A percentile compares a stretch with the other conserved stretches of the same genome.
Conservation (phyloP, 2,329 filamentous ascomycete genomes). For the Nakataea oryzae region DNA sequence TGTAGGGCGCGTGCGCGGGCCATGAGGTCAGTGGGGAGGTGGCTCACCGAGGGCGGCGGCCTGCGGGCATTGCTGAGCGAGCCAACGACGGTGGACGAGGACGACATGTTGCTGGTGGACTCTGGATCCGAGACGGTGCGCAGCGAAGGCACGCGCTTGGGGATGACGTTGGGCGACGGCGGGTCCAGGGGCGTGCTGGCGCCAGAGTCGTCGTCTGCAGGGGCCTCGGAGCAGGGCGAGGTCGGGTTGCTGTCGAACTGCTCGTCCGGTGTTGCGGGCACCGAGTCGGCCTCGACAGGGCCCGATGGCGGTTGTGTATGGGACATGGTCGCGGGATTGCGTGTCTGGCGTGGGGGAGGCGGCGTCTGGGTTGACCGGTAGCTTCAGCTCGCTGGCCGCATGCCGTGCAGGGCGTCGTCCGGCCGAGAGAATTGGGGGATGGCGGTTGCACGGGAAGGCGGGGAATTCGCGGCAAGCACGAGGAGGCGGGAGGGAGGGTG, state of each 20-base stretch:
- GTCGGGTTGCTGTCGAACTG: slow-evolving; percentile 25
- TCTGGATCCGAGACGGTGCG: slow-evolving; percentile 50
- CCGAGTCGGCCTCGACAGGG: slow-evolving; percentile 15
- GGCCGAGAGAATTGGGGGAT: neutral
- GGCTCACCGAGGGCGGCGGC: slow-evolving; percentile 30
- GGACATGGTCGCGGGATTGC: slow-evolving; percentile 14
- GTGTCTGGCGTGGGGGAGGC: neutral
- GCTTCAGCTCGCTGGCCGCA: neutral
- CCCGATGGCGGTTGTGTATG: slow-evolving; percentile 4
- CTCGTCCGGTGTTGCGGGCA: slow-evolving; percentile 37
- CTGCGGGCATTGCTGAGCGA: slow-evolving; percentile 57
- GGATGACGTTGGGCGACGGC: slow-evolving; percentile 15
- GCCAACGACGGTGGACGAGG: slow-evolving; percentile 77
- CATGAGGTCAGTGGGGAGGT: slow-evolving; percentile 28
- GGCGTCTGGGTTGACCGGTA: neutral
- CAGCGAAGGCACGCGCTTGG: slow-evolving; percentile 45
- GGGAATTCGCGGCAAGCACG: neutral
- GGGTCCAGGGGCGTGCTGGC: slow-evolving; percentile 36
- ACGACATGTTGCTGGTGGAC: slow-evolving; percentile 49
- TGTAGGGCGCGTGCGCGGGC: slow-evolving; percentile 25
- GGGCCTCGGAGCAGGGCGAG: slow-evolving; percentile 26
- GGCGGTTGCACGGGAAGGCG: neutral
- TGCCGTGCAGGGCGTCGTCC: neutral
- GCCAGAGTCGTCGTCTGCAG: slow-evolving; percentile 30
- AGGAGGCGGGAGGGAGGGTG: too few species aligned